These are phyloP conservation scores for Aspergillus sp. DNA, from an alignment of 2,329 filamentous ascomycete genomes.

Conservation along the genomic window DNA sequence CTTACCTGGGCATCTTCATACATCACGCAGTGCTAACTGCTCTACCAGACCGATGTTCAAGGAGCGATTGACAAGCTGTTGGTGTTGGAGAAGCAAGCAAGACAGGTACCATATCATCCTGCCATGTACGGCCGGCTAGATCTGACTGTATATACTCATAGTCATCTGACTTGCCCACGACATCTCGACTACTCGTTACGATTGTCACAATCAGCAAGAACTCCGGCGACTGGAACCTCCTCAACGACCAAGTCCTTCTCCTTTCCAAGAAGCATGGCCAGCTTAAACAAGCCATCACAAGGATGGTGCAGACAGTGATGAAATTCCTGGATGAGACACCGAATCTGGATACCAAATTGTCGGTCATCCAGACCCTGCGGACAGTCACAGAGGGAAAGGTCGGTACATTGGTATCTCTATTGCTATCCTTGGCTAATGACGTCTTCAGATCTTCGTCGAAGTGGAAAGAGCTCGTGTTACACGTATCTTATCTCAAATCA, in stretches of 20 bases:
- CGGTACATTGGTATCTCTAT: conserved; percentile 25
- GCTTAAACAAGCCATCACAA: conserved; percentile 97
- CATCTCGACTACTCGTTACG: conserved; percentile 81
- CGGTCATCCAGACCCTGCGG: conserved; percentile 90
- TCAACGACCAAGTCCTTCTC: conserved; percentile 95
- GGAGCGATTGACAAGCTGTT: conserved; percentile 92
- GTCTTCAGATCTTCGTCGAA: conserved; percentile 86
- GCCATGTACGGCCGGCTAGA: not conserved
- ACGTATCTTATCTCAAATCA: conserved; percentile 94
- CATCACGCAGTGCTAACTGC: conserved; percentile 24
- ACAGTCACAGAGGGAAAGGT: conserved; percentile 98
- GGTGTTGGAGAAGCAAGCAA: conserved; percentile 90
- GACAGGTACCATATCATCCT: conserved; percentile 67
- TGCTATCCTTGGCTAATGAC: conserved; percentile 16
- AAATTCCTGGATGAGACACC: conserved; percentile 86
- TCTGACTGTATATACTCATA: conserved; percentile 44
- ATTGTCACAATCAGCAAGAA: conserved; percentile 96
- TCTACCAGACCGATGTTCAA: conserved; percentile 67
- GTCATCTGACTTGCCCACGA: conserved; percentile 95
- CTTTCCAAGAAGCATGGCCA: conserved; percentile 99
- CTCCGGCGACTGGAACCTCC: conserved; percentile 86
- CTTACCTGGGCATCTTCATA: not conserved
- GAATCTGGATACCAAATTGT: conserved; percentile 82
- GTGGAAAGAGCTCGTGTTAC: conserved; percentile 96
- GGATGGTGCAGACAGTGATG: conserved; percentile 98